A percentile compares a stretch with the other conserved stretches of the same genome.
These are phyloP conservation scores for Cymodocea nodosa DNA, from an alignment of 116 monocot genomes.

Conservation along the genomic window DNA sequence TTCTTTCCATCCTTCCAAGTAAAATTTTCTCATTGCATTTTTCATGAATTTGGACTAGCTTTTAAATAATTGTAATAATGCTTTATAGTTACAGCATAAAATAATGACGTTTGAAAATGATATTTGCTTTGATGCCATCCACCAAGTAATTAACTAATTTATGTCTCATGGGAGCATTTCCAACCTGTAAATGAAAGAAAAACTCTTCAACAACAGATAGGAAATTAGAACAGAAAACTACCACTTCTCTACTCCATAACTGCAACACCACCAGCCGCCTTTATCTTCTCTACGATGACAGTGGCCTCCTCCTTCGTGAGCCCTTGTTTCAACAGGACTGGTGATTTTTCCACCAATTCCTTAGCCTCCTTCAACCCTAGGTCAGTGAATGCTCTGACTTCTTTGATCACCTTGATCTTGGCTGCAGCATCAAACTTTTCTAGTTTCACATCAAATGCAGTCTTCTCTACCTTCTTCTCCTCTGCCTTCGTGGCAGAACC, in stretches of 20 bases:
- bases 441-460: conserved; percentile 82
- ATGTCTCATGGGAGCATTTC: not conserved
- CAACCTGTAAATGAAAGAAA: too few relatives aligned
- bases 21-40: too few relatives aligned
- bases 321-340: conserved; percentile 69
- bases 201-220: not conserved
- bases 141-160: too few relatives aligned
- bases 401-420: conserved; percentile 98
- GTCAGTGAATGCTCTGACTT: conserved; percentile 79
- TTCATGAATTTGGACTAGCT: too few relatives aligned
- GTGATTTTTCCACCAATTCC: conserved; percentile 89
- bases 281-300: conserved; percentile 73
- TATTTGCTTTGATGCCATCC: too few relatives aligned
- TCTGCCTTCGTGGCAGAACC: conserved; percentile 33
- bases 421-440: conserved; percentile 88
- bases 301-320: conserved; percentile 79
- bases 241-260: conserved; percentile 43
- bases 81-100: too few relatives aligned
- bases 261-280: conserved; percentile 78
- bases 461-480: conserved; percentile 87
- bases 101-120: too few relatives aligned
- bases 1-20: too few relatives aligned
- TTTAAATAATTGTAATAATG: too few relatives aligned
- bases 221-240: conserved; percentile 2
- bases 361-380: conserved; percentile 99